Evolutionary conservation across 805 yeast genomes (phyloP).

Genomic region (Starmerella etchellsii): DNA sequence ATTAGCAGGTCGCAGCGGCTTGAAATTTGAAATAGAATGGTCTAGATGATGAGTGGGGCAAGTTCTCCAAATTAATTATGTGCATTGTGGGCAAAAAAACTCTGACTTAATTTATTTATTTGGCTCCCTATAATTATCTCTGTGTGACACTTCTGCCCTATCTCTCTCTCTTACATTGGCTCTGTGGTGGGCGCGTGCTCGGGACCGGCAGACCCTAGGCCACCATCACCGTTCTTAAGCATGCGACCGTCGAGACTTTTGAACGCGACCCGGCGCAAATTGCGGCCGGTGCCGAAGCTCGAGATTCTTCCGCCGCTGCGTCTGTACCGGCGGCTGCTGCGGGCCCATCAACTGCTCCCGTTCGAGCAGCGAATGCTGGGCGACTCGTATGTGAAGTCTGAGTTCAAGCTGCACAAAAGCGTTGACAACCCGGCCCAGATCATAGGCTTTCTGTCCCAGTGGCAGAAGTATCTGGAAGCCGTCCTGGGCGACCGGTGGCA

Average conservation of each 20-base stretch:
- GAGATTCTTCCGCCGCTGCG: conserved; percentile 64
- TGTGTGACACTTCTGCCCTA: no score
- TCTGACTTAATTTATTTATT: no score
- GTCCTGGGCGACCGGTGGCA: conserved; percentile 45
- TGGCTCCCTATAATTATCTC: no score
- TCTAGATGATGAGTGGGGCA: no score
- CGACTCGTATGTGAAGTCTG: conserved; percentile 77
- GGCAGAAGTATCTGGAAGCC: conserved; percentile 52
- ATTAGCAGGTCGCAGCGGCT: no score
- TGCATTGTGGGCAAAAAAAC: no score
- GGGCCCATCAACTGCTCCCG: conserved; percentile 60
- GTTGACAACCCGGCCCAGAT: conserved; percentile 86
- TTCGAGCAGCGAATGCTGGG: conserved; percentile 66
- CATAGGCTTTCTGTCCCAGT: conserved; percentile 80
- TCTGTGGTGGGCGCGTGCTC: no score
- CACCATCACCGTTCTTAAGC: no score
- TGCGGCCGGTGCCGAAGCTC: conserved; percentile 17
- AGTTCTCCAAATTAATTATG: no score
- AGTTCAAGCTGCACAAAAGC: conserved; percentile 70
- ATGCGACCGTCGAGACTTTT: conserved; percentile 5
- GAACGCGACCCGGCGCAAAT: conserved; percentile 18
- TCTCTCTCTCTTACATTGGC: no score
- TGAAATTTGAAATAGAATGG: no score
- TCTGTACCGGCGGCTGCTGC: conserved; percentile 63
- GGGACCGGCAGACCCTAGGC: no score